Percentiles rank a stretch among this genome's conserved stretches.
These are phyloP conservation scores for Auricularia heimuer DNA, from an alignment of 768 basidiomycete species.

Conservation along the genomic window DNA sequence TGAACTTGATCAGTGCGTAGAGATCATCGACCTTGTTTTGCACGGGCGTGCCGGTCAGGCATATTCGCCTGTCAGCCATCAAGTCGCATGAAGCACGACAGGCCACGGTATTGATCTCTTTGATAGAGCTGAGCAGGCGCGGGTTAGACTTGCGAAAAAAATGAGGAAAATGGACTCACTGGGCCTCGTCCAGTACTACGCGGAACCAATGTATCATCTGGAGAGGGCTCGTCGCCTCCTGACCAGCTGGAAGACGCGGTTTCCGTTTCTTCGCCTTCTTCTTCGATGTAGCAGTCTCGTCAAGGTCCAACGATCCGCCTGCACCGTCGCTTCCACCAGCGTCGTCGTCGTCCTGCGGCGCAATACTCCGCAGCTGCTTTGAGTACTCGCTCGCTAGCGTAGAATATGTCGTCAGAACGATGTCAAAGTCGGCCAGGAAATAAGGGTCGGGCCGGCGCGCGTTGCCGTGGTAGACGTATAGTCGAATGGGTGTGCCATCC, in stretches of 20 bases:
- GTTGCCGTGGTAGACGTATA: slow-evolving; percentile 96
- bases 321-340: slow-evolving; percentile 51
- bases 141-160: background rate
- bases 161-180: slow-evolving; percentile 47
- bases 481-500: slow-evolving; percentile 50
- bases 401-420: slow-evolving; percentile 94
- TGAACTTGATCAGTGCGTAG: slow-evolving; percentile 92
- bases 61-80: slow-evolving; percentile 83
- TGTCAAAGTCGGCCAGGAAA: slow-evolving; percentile 88
- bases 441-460: slow-evolving; percentile 75
- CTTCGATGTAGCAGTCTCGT: slow-evolving; percentile 63
- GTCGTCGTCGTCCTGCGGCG: slow-evolving; percentile 47
- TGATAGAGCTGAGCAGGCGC: slow-evolving; percentile 64
- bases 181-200: slow-evolving; percentile 88
- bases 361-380: slow-evolving; percentile 65
- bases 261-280: slow-evolving; percentile 47
- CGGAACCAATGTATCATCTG: slow-evolving; percentile 96
- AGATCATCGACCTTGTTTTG: slow-evolving; percentile 99
- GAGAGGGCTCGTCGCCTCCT: slow-evolving; percentile 62
- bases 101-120: slow-evolving; percentile 89
- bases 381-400: slow-evolving; percentile 93
- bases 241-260: slow-evolving; percentile 30
- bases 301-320: slow-evolving; percentile 50
- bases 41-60: slow-evolving; percentile 95
- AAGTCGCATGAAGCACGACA: slow-evolving; percentile 94